Base-by-base conservation (phyloP, 2,329 filamentous ascomycete species). In the Penicillium sp. region DNA sequence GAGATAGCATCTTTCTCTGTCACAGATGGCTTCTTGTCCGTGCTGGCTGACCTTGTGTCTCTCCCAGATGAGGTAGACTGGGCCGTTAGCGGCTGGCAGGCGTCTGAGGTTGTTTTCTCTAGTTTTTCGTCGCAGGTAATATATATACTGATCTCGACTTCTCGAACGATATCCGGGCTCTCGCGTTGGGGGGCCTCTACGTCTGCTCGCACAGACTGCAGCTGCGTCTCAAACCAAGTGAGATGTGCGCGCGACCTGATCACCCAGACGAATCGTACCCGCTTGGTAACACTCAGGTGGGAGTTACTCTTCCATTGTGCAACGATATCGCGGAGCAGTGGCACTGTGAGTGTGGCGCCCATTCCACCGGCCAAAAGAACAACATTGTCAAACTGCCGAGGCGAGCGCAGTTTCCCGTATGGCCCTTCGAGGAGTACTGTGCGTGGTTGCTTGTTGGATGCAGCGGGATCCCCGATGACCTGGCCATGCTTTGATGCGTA, bases 301-400 rank as follows among this genome's bases (percentile, higher is more conserved):
- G 56, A 75, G 45, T 79, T 75, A 49, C 69, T 70, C 45, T 69
- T 76, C 79, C 79, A 84, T 26, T 73, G 76, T n/a, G 78, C 73
- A 1, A 87, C 73, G n/a, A 88, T 75, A 55, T 87, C 82, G 29
- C 85, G 80, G 41, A 88, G 75, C 2, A 87, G 70, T 0, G 87
- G 86, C 11, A 86, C 69, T 0, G 82, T 84, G 67, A 86, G 89
- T 0, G 85, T 85, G 26, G 83, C 84, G 2, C 88, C 88, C 50
- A 84, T 88, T 19, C 85, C 85, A 23, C 86, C 86, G 7, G 86
- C 85, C 8, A 89, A 75, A 0, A 90, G 72, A 0, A 89, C 76
- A 2, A 88, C 79, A 58, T 82, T 87, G 63, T 89, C 86, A 62
- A 88, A 89, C 67, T 88, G 86, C 23, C 81, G 79, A 17, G 88